These are phyloP conservation scores for Colletotrichum paranaense DNA, from an alignment of 2,329 filamentous ascomycete species.

Conservation along the genomic window DNA sequence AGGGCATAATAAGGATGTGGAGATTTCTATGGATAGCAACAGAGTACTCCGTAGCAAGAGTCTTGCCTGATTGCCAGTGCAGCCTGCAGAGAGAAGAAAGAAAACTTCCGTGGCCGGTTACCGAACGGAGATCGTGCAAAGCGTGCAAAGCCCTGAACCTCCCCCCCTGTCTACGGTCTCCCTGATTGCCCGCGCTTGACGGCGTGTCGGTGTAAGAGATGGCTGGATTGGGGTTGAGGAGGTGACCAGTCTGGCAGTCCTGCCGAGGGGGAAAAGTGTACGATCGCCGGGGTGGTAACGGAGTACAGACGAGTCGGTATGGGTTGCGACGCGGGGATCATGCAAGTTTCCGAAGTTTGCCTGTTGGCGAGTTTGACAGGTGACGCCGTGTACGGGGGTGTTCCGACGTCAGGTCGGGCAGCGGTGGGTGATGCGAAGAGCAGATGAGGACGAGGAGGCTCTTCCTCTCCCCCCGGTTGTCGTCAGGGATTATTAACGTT, in stretches of 20 bases:
- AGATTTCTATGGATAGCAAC: constrained; percentile 4
- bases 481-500: background rate
- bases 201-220: constrained; percentile 17
- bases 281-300: constrained; percentile 1
- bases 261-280: background rate
- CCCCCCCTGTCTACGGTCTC: background rate
- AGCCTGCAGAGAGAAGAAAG: too few relatives aligned
- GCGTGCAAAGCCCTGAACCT: background rate
- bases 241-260: background rate
- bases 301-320: background rate
- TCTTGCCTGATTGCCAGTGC: background rate
- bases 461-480: background rate
- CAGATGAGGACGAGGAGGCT: background rate
- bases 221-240: background rate
- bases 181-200: constrained; percentile 16
- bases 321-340: constrained; percentile 29
- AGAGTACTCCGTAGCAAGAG: background rate
- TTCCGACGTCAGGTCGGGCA: constrained; percentile 16
- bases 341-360: constrained; percentile 12
- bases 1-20: background rate
- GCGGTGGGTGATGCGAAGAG: background rate
- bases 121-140: constrained; percentile 12
- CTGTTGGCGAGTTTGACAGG: constrained; percentile 7
- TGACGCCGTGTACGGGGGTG: constrained; percentile 16
- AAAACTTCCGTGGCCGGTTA: background rate